phyloP scores from a whole-genome alignment of 2,329 filamentous ascomycete species.

The Cryphonectria carpinicola region DNA sequence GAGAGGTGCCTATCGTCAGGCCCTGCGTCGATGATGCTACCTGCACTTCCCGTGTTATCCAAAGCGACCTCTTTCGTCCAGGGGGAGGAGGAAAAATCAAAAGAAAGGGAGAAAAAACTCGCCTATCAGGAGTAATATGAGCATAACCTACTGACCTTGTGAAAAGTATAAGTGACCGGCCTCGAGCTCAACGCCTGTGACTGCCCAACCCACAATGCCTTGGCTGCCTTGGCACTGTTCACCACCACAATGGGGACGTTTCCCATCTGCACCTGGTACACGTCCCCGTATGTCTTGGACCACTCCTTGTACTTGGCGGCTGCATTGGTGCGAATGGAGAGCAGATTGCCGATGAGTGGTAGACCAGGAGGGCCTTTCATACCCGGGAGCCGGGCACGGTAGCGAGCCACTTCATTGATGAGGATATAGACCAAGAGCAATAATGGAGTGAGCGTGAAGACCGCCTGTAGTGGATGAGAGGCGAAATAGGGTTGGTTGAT shows the following conservation, averaged over 20 bases:
- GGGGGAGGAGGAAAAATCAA: neutral
- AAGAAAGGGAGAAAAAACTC: too few species aligned
- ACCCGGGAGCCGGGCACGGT: slow-evolving; percentile 47
- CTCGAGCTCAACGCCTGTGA: slow-evolving; percentile 68
- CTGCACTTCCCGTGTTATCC: neutral
- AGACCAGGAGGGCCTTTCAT: slow-evolving; percentile 54
- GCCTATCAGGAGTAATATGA: neutral
- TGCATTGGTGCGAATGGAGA: slow-evolving; percentile 57
- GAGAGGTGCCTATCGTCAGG: slow-evolving; percentile 63
- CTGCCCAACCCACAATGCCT: slow-evolving; percentile 67
- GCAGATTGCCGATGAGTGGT: slow-evolving; percentile 59
- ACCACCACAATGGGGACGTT: slow-evolving; percentile 66
- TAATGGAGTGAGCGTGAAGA: slow-evolving; percentile 3
- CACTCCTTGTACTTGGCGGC: slow-evolving; percentile 54
- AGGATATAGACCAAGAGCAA: slow-evolving; percentile 50
- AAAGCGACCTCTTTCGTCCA: neutral
- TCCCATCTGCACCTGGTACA: slow-evolving; percentile 41
- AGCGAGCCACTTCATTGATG: slow-evolving; percentile 53
- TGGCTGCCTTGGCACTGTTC: slow-evolving; percentile 68
- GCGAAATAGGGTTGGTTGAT: neutral
- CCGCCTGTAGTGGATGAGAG: slow-evolving; percentile 5
- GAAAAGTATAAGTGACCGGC: slow-evolving; percentile 65
- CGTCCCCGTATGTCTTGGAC: slow-evolving; percentile 37
- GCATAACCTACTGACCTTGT: slow-evolving; percentile 49
- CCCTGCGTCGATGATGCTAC: slow-evolving; percentile 43